Base-by-base conservation (phyloP, 768 basidiomycete species). In the Pisolithus albus region DNA sequence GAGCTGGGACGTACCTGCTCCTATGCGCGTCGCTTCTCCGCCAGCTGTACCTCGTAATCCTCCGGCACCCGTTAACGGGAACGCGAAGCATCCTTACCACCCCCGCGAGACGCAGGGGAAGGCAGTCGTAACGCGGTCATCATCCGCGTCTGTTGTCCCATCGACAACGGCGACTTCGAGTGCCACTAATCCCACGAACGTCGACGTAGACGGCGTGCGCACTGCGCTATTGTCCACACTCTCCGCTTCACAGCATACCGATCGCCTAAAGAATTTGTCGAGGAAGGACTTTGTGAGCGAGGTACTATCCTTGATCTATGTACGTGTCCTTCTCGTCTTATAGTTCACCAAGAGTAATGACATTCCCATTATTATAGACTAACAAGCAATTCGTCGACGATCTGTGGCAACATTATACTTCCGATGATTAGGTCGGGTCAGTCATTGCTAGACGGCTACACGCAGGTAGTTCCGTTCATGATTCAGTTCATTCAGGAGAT, bases 381-480 rank as follows among this genome's bases (percentile, higher is more conserved):
- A 81, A 87, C 69, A 74, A 78, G 56, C 66, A 72, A 15, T 88
- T 87, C 58, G 83, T 83, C 52, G 83, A 88, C 56, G 66, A 70
- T 37, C 72, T 85, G 43, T 83, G 75, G 70, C 72, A 70, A 52
- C 76, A 79, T 41, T 86, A 84, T 63, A 52, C 63, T 49, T 52
- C 64, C 16, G 54, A 46, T 34, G 46, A 19, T 21, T 47, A 47
- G 32, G 42, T 15, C 19, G 45, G 36, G 18, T 36, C 46, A n/a
- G 30, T 45, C 24, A 45, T 45, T 45, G 16, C 26, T 16, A 7
- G 43, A 24, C 28, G 15, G 11, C 23, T n/a, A 26, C 16, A 18
- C 23, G 42, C 42, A 24, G 23, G 8, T 24, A 13, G 15, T 45
- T 45, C 43, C 43, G 30, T 24, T 30, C 28, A 45, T 28, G 43